phyloP scores from a whole-genome alignment of 805 yeast genomes.

The Yamadazyma takamatsuzukensis region DNA sequence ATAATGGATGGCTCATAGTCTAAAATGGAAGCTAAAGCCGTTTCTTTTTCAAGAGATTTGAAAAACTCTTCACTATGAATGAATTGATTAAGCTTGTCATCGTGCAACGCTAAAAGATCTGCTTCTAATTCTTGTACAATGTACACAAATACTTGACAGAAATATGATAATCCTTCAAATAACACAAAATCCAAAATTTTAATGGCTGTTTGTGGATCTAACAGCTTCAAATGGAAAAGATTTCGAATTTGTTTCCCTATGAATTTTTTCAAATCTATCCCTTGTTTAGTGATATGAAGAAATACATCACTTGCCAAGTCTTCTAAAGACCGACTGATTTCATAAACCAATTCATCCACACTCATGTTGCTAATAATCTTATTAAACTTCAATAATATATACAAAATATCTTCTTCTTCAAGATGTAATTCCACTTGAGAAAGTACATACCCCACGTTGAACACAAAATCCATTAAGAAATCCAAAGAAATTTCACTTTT shows the following conservation, averaged over 20 bases:
- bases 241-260: slow-evolving; percentile 5
- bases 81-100: slow-evolving; percentile 22
- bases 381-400: slow-evolving; percentile 31
- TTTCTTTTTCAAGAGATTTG: not conserved
- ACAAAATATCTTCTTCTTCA: slow-evolving; percentile 25
- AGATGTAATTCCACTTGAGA: slow-evolving; percentile 1
- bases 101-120: slow-evolving; percentile 16
- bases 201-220: slow-evolving; percentile 2
- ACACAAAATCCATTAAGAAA: slow-evolving; percentile 4
- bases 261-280: slow-evolving; percentile 24
- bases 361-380: slow-evolving; percentile 21
- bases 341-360: slow-evolving; percentile 34
- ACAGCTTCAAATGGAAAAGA: slow-evolving; percentile 1
- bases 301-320: slow-evolving; percentile 25
- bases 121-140: slow-evolving; percentile 15
- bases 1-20: slow-evolving; percentile 21
- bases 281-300: slow-evolving; percentile 33
- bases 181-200: slow-evolving; percentile 31
- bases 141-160: slow-evolving; percentile 25
- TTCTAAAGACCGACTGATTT: slow-evolving; percentile 33
- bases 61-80: slow-evolving; percentile 18
- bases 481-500: slow-evolving; percentile 6
- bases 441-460: slow-evolving; percentile 2
- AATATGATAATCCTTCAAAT: slow-evolving; percentile 37
- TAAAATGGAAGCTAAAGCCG: too few relatives aligned